Conservation (phyloP, 2,329 filamentous ascomycete species). For the Volutella citrinella region DNA sequence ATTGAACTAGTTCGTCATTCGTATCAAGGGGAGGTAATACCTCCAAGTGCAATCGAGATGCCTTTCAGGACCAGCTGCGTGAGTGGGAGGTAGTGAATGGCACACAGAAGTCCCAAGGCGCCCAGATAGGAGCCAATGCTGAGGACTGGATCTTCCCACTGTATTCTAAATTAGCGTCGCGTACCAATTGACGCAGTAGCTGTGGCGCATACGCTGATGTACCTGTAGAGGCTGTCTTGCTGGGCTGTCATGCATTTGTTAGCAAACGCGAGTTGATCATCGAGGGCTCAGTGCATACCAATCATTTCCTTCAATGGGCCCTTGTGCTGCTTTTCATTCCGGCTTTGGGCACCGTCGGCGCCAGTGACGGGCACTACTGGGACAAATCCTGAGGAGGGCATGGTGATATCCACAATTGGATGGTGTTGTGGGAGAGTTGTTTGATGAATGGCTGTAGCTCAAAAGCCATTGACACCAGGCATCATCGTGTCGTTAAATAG, state of each 20-base stretch:
- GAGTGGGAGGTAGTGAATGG: slow-evolving; percentile 14
- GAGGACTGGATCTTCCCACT: slow-evolving; percentile 21
- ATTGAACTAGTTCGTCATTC: too few relatives aligned
- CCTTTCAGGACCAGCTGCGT: slow-evolving; percentile 15
- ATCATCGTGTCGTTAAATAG: too few relatives aligned
- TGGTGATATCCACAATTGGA: too few relatives aligned
- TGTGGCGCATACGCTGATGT: slow-evolving; percentile 15
- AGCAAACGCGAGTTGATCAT: neutral
- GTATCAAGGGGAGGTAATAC: too few relatives aligned
- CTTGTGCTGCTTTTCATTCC: too few relatives aligned
- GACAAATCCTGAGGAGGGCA: too few relatives aligned
- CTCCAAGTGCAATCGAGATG: slow-evolving; percentile 14
- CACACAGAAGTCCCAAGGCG: slow-evolving; percentile 14
- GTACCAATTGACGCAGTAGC: accelerated
- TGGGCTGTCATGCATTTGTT: slow-evolving; percentile 5
- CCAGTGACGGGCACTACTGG: too few relatives aligned
- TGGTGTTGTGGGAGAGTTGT: too few relatives aligned
- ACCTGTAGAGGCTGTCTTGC: slow-evolving; percentile 21
- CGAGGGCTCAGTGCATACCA: slow-evolving; percentile 3
- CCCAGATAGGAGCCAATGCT: slow-evolving; percentile 17
- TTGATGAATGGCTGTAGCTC: too few relatives aligned
- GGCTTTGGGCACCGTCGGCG: too few relatives aligned
- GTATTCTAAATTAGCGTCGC: neutral
- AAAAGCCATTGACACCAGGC: too few relatives aligned
- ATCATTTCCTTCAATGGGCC: slow-evolving; percentile 19